A percentile compares a stretch with the other conserved stretches of the same genome.
Conservation (phyloP, 139 green algal species). For the Pleodorina starrii region DNA sequence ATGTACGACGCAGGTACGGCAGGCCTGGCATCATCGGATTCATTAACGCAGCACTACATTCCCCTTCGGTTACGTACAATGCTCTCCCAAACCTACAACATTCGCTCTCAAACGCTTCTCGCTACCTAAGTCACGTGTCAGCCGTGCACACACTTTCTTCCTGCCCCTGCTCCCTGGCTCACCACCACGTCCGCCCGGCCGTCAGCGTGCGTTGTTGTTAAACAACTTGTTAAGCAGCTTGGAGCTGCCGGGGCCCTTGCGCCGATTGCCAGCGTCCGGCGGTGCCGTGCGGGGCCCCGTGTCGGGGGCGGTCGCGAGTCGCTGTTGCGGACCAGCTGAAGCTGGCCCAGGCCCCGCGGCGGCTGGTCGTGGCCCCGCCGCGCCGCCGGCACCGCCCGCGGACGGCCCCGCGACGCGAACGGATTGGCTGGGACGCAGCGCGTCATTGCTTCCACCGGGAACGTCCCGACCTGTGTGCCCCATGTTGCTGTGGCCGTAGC, state of each 20-base stretch:
- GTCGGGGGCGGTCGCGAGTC: neutral
- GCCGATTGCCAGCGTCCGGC: neutral
- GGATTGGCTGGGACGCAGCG: conserved; percentile 31
- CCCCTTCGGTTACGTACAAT: too few species aligned
- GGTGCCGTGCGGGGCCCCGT: neutral
- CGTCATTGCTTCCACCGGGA: neutral
- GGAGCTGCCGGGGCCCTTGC: neutral
- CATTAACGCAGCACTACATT: too few species aligned
- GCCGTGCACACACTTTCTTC: neutral
- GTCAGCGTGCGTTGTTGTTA: conserved; percentile 2
- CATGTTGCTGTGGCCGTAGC: neutral
- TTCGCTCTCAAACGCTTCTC: neutral
- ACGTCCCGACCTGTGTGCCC: neutral
- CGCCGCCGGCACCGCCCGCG: neutral
- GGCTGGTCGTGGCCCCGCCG: neutral
- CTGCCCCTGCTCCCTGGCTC: neutral
- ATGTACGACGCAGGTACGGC: too few species aligned
- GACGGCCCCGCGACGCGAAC: neutral
- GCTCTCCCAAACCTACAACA: neutral
- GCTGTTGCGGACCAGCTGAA: neutral
- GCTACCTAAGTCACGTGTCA: neutral
- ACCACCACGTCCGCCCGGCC: neutral
- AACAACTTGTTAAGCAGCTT: conserved; percentile 43
- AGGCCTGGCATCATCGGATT: too few species aligned
- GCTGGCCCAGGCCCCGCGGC: neutral